Evolutionary conservation across 2,329 filamentous ascomycete species (phyloP), one percentile per base, ranked within the genome.

Genomic region (Fusarium marasasianum): DNA sequence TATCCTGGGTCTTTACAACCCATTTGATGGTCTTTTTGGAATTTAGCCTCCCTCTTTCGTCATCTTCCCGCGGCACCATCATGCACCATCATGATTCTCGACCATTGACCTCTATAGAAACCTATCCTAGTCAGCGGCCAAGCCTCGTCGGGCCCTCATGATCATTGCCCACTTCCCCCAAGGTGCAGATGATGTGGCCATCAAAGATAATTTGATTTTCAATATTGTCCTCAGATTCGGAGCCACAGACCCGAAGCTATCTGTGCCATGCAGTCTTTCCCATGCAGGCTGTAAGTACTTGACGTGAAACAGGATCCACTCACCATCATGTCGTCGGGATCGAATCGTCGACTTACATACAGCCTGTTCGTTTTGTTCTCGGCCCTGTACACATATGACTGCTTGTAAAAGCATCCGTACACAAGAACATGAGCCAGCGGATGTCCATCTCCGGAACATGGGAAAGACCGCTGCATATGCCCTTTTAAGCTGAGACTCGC

Each of bases 41-140:
- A 73, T 55, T 57, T 75, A 75, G 73, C 59, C 37, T 73, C 66
- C 62, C 60, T 63, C 69, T 73, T 54, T 73, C 72, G 67, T 70
- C 75, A 66, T 67, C 63, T 67, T 73, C 70, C 71, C 74, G 67
- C 62, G 67, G 72, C 67, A 74, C 72, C 68, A 76, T 77, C 72
- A 77, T 77, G 73, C 73, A 67, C 63, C 60, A 69, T 77, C 63
- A 69, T 74, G 64, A 47, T 63, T 55, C 73, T 66, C 22, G 57
- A 72, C 69, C 57, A 72, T 61, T 75, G 61, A 66, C 61, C 58
- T 59, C 70, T 73, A 60, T 68, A 62, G 62, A 72, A 66, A 65
- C 45, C 59, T 51, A 47, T 48, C 54, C 58, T 47, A 64, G 65
- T 65, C 63, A 71, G 63, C 51, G 43, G 56, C 65, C 38, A 59